A percentile compares a stretch with the other conserved stretches of the same genome.
Evolutionary conservation across 1,284 basidiomycete genomes (phyloP).

Genomic region (Sporisorium iseilematis-ciliati): DNA sequence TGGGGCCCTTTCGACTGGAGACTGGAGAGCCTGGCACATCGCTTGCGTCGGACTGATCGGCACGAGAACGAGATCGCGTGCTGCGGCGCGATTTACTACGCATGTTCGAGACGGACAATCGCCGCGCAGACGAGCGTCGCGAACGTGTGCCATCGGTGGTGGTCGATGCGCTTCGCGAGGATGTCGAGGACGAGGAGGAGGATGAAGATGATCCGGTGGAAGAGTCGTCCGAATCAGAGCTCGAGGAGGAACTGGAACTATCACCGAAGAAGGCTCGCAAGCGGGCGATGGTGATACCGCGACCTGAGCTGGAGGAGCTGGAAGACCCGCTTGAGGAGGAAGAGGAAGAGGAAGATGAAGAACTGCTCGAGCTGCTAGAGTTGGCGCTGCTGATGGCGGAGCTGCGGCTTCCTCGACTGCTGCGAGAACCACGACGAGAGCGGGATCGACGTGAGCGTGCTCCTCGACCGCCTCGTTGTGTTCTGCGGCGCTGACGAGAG

Average conservation of each 20-base stretch:
- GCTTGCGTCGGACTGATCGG: constrained; percentile 40
- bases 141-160: constrained; percentile 37
- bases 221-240: constrained; percentile 40
- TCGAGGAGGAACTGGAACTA: constrained; percentile 51
- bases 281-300: constrained; percentile 60
- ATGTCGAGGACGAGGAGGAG: constrained; percentile 20
- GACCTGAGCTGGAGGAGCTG: constrained; percentile 45
- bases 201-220: constrained; percentile 37
- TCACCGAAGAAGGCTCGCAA: constrained; percentile 68
- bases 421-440: constrained; percentile 38
- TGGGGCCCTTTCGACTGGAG: constrained; percentile 36
- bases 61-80: constrained; percentile 27
- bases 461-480: constrained; percentile 13
- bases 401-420: constrained; percentile 49
- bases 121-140: constrained; percentile 38
- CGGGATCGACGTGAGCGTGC: constrained; percentile 15
- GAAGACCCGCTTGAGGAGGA: constrained; percentile 34
- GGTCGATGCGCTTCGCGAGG: constrained; percentile 28
- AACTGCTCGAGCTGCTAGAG: constrained; percentile 45
- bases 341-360: constrained; percentile 40
- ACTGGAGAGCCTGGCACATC: constrained; percentile 39
- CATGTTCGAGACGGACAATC: constrained; percentile 31
- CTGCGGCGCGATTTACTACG: constrained; percentile 33
- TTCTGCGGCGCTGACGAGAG: constrained; percentile 48
- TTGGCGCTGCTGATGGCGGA: constrained; percentile 38